These are phyloP conservation scores for Solanum lycopersicoides DNA, from an alignment of 257 asterid species.

Conservation along the genomic window DNA sequence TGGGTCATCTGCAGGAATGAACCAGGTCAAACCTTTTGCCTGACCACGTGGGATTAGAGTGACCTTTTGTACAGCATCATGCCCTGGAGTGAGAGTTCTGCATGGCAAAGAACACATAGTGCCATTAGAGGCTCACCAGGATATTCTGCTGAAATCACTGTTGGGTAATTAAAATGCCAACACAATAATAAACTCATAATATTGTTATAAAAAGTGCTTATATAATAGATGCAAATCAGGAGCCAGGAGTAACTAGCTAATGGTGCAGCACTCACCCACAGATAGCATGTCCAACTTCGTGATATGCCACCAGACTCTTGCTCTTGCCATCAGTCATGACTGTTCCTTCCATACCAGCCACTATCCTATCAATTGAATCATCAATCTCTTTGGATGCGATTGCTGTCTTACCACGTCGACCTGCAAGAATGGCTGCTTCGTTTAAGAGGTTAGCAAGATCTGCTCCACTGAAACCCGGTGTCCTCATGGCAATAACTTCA, in stretches of 20 bases:
- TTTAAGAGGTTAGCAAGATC: conserved; percentile 97
- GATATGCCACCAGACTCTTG: conserved; percentile 97
- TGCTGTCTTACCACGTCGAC: conserved; percentile 79
- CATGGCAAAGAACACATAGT: conserved; percentile 7
- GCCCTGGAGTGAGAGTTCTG: conserved; percentile 97
- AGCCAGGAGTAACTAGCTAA: neutral
- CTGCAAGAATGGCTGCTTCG: conserved; percentile 95
- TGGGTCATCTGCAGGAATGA: conserved; percentile 93
- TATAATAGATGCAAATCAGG: neutral
- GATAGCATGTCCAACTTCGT: conserved; percentile 98
- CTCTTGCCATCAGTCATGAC: conserved; percentile 99
- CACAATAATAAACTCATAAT: neutral
- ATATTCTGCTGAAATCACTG: neutral
- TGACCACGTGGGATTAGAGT: conserved; percentile 95
- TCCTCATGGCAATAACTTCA: conserved; percentile 95
- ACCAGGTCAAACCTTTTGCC: conserved; percentile 98
- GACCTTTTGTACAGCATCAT: conserved; percentile 93
- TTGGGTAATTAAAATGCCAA: neutral
- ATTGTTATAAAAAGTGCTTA: neutral
- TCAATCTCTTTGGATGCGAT: conserved; percentile 88
- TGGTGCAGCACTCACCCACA: conserved; percentile 62
- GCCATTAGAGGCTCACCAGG: neutral
- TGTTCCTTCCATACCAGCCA: conserved; percentile 99
- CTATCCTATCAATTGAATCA: conserved; percentile 94
- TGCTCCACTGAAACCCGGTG: conserved; percentile 99